phyloP scores from a whole-genome alignment of 352 stramenopile species.

The Pythium aristosporum region DNA sequence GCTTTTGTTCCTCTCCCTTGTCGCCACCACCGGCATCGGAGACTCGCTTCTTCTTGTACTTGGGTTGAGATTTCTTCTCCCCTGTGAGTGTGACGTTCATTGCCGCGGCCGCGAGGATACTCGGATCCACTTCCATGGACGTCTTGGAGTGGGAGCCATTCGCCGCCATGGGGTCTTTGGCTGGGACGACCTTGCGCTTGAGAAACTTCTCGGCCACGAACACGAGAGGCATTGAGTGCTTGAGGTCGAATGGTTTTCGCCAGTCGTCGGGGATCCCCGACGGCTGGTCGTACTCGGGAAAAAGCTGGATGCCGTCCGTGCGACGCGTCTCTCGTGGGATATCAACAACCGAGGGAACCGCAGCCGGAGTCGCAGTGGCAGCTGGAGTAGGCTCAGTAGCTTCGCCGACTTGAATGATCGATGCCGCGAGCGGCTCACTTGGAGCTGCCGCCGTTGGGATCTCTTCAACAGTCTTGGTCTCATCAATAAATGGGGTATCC shows the following conservation, averaged over 20 bases:
- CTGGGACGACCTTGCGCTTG: constrained; percentile 30
- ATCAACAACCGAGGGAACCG: background rate
- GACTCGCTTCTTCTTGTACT: constrained; percentile 22
- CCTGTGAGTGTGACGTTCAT: constrained; percentile 17
- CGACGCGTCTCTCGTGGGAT: constrained; percentile 3
- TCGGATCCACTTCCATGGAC: constrained; percentile 7
- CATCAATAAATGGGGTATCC: background rate
- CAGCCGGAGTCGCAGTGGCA: background rate
- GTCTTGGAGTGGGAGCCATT: background rate
- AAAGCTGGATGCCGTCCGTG: constrained; percentile 27
- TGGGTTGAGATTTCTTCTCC: constrained; percentile 16
- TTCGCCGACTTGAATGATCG: background rate
- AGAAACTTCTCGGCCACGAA: constrained; percentile 66
- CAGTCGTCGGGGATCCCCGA: constrained; percentile 35
- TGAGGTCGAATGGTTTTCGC: constrained; percentile 41
- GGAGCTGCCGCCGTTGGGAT: background rate
- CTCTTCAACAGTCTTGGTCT: background rate
- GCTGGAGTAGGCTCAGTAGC: background rate
- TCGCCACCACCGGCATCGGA: constrained; percentile 4
- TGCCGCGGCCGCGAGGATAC: constrained; percentile 9
- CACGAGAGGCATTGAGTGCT: constrained; percentile 43
- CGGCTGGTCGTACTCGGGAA: constrained; percentile 50
- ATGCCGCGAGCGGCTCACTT: background rate
- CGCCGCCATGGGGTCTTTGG: background rate
- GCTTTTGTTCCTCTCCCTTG: constrained; percentile 4